These are phyloP conservation scores for Trypanosoma platydactyli DNA, from an alignment of 208 protist species.

Conservation along the genomic window DNA sequence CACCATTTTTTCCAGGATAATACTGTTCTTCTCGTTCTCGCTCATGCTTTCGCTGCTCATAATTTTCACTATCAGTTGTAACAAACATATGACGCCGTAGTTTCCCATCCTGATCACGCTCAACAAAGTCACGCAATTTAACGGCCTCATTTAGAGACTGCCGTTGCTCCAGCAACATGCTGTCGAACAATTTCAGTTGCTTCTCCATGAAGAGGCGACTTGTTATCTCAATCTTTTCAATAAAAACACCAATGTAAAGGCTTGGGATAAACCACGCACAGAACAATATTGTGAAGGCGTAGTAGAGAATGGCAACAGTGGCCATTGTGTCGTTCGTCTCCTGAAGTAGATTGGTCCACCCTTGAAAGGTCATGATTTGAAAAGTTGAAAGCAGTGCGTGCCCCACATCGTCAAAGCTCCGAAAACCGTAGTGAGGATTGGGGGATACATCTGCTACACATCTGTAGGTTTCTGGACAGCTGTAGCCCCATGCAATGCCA, in stretches of 20 bases:
- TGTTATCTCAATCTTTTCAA: slow-evolving; percentile 87
- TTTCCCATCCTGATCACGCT: slow-evolving; percentile 65
- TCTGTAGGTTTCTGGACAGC: slow-evolving; percentile 48
- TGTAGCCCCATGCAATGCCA: slow-evolving; percentile 75
- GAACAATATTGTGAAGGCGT: slow-evolving; percentile 78
- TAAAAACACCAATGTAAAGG: slow-evolving; percentile 88
- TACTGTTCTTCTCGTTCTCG: too few relatives aligned
- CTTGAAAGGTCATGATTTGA: slow-evolving; percentile 91
- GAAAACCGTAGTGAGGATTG: slow-evolving; percentile 84
- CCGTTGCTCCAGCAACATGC: slow-evolving; percentile 78
- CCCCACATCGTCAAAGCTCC: slow-evolving; percentile 91
- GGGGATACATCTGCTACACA: slow-evolving; percentile 51
- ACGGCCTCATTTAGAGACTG: slow-evolving; percentile 61
- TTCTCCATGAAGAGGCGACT: slow-evolving; percentile 73
- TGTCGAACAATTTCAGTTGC: slow-evolving; percentile 75
- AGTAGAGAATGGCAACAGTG: slow-evolving; percentile 79
- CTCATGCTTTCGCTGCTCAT: neutral
- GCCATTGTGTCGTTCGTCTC: slow-evolving; percentile 76
- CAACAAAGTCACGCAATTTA: slow-evolving; percentile 74
- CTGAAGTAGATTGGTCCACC: slow-evolving; percentile 81
- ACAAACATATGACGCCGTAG: slow-evolving; percentile 26
- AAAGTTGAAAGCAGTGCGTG: slow-evolving; percentile 86
- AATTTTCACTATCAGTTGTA: slow-evolving; percentile 2
- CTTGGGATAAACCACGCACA: slow-evolving; percentile 88
- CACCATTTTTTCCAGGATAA: neutral